Evolutionary conservation across 2,329 filamentous ascomycete species (phyloP).

Genomic region (Venturia asperata): DNA sequence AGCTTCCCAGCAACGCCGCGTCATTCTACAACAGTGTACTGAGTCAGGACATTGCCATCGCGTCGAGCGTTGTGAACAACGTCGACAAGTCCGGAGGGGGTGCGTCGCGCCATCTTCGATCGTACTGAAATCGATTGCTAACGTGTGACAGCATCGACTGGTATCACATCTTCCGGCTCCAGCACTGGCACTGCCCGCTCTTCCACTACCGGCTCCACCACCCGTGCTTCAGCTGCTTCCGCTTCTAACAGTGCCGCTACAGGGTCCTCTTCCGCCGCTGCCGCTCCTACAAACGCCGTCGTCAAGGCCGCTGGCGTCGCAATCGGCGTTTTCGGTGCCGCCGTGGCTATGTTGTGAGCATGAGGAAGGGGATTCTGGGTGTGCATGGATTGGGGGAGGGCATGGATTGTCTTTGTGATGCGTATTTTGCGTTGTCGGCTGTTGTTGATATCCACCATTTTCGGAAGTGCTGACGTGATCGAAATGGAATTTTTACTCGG

Average conservation of each 20-base stretch:
- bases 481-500: no score
- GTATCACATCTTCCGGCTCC: not conserved
- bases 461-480: not conserved
- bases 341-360: conserved; percentile 15
- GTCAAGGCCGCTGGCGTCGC: conserved; percentile 16
- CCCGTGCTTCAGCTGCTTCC: not conserved
- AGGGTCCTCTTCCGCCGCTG: not conserved
- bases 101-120: not conserved
- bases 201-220: not conserved
- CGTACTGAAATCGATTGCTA: not conserved
- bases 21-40: conserved; percentile 17
- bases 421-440: no score
- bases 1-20: conserved; percentile 11
- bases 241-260: not conserved
- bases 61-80: conserved; percentile 13
- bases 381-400: not conserved
- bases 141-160: not conserved
- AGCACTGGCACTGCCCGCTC: not conserved
- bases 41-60: conserved; percentile 13
- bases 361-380: not conserved
- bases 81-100: not conserved
- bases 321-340: conserved; percentile 12
- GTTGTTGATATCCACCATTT: not conserved
- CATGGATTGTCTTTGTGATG: not conserved
- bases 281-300: conserved; percentile 12